Evolutionary conservation across 345 rosid species (phyloP), one percentile per base, ranked within the genome.

Genomic region (Odontarrhena argentea): DNA sequence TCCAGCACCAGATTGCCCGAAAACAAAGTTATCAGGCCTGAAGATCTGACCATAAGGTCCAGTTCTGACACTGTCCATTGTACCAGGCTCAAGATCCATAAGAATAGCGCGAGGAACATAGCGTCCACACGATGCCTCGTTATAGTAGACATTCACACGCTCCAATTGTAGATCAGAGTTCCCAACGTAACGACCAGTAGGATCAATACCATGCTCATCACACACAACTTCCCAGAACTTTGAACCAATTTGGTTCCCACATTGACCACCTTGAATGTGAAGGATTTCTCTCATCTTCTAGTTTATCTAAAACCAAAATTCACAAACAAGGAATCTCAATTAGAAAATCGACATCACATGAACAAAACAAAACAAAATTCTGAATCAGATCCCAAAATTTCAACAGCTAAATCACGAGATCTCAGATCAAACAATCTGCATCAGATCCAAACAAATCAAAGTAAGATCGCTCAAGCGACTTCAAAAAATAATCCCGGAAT

Each of bases 181-280:
- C 13, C 94, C 90, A 8, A 69, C 55, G 81, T 85, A 87, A 7
- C 87, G 81, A 34, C 94, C 90, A n/a, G 94, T 87, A 3, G 94
- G 81, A 71, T 87, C 94, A 59, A 87, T 85, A 22, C 94, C 94
- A 40, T 87, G 94, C 70, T 87, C 94, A 3, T 85, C 81, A n/a
- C 93, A 87, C 0, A 87, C 84, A 11, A 87, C 93, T 71, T 87
- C 93, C 93, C 93, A 87, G 79, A 87, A 87, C 65, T 87, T 87
- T 9, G 93, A 85, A 42, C 93, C 93, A 7, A 87, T 87, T 65
- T 87, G 93, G 83, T 87, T 87, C 13, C 93, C 90, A 50, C 93
- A 87, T 30, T 87, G 93, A 25, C 93, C 90, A 10, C 84, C 90
- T 69, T 87, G 93, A 34, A 87, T 78, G 71, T 87, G 93, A 62